phyloP scores from a whole-genome alignment of 179 eudicot species.

The Patellifolia procumbens region DNA sequence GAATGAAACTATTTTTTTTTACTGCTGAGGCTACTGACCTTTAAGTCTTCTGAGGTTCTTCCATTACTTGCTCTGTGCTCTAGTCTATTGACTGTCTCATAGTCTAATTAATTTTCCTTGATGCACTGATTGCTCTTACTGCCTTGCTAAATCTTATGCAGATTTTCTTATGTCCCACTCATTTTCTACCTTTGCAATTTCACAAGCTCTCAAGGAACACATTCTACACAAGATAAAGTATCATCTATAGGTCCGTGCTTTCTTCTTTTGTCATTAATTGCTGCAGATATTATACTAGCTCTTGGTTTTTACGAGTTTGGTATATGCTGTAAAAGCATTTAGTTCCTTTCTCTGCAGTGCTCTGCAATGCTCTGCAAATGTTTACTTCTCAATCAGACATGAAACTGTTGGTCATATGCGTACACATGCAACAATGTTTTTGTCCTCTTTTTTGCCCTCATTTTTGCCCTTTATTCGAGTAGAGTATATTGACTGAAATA shows the following conservation, averaged over 20 bases:
- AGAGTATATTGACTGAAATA: too few species aligned
- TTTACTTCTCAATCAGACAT: too few species aligned
- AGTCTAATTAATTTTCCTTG: not conserved
- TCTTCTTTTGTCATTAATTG: conserved; percentile 10
- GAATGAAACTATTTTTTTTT: not conserved
- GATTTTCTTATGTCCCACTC: conserved; percentile 77
- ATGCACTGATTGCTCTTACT: conserved; percentile 16
- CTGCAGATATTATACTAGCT: not conserved
- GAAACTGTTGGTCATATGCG: too few species aligned
- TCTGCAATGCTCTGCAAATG: too few species aligned
- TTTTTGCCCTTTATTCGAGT: too few species aligned
- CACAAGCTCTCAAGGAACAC: conserved; percentile 48
- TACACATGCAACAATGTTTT: too few species aligned
- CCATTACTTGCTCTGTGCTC: not conserved
- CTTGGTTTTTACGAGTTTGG: too few species aligned
- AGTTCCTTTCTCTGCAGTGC: too few species aligned
- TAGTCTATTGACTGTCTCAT: not conserved
- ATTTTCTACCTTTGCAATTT: conserved; percentile 49
- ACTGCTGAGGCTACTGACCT: not conserved
- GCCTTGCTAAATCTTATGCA: conserved; percentile 34
- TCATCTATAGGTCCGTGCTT: conserved; percentile 66
- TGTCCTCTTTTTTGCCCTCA: too few species aligned
- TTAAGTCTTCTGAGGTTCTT: not conserved
- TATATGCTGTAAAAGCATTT: too few species aligned
- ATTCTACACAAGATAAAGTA: conserved; percentile 51